phyloP scores from a whole-genome alignment of 768 basidiomycete genomes.

The Aureoboletus auriporus region DNA sequence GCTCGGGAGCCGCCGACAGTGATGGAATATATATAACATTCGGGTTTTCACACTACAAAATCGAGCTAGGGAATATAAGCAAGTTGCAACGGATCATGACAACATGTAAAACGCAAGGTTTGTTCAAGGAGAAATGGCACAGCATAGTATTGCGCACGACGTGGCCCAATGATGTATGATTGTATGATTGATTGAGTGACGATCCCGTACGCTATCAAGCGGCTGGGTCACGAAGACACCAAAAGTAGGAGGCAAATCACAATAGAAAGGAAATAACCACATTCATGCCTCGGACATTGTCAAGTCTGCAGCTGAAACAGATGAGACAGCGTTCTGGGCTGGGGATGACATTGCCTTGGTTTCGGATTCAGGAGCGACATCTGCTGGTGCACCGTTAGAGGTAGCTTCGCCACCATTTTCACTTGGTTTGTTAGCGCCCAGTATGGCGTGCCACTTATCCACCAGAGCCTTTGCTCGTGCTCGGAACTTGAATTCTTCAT shows the following conservation, averaged over 20 bases:
- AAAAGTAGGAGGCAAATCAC: slow-evolving; percentile 13
- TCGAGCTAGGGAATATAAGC: slow-evolving; percentile 23
- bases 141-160: slow-evolving; percentile 14
- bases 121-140: slow-evolving; percentile 20
- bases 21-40: slow-evolving; percentile 5
- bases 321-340: slow-evolving; percentile 26
- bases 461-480: slow-evolving; percentile 46
- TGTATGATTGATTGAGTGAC: slow-evolving; percentile 16
- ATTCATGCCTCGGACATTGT: slow-evolving; percentile 40
- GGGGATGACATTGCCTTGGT: slow-evolving; percentile 20
- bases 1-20: no score
- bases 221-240: slow-evolving; percentile 10
- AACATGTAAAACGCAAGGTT: slow-evolving; percentile 28
- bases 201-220: slow-evolving; percentile 6
- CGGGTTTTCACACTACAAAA: slow-evolving; percentile 17
- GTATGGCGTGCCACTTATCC: slow-evolving; percentile 41
- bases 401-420: slow-evolving; percentile 28
- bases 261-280: slow-evolving; percentile 9
- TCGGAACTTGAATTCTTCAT: slow-evolving; percentile 52
- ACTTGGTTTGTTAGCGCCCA: slow-evolving; percentile 30
- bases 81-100: slow-evolving; percentile 20
- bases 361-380: slow-evolving; percentile 18
- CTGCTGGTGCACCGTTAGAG: slow-evolving; percentile 24
- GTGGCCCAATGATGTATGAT: slow-evolving; percentile 18
- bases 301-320: slow-evolving; percentile 33